Base-by-base conservation (phyloP, 2,329 filamentous ascomycete species). In the Sporothrix pseudoabietina region DNA sequence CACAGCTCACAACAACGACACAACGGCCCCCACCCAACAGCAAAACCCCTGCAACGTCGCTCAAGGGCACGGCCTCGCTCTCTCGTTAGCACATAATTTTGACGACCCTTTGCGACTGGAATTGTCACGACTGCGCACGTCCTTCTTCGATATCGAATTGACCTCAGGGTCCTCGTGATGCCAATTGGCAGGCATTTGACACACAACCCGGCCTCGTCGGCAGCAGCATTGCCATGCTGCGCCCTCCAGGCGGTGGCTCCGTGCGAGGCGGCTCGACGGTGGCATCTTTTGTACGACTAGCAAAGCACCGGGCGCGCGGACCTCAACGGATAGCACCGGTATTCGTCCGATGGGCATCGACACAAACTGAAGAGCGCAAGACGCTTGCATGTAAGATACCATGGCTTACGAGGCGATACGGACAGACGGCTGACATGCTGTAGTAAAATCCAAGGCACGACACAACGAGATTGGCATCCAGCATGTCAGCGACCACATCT, bases 401-500 rank as follows among this genome's bases (percentile, higher is more conserved):
- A 74, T 9, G 22, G 47, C 57, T 3, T 3, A 1, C 16, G 10
- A 10, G 5, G 30, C n/a, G 14, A 12, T 0, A 26, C 10, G 14
- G 32, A 41, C 12, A 19, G 44, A 6, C 9, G 7, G 3, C 72
- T 70, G 55, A 70, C 35, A 4, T 2, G 6, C 35, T 44, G 14
- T 75, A 86, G 84, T 87, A 41, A 79, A 82, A 0, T 87, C 88
- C 7, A 82, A 87, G 73, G 85, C 93, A 68, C 90, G 96, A 77
- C 93, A 92, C 84, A 99, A 97, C 82, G 92, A 97, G 77, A 94
- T 99, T 78, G 94, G 93, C 71, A 93, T 99, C 54, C 96, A 99
- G 83, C 95, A 98, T 79, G 85, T 99, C 77, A 98, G 94, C 85
- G 86, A 87, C 74, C 87, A 94, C 84, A 87, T 99, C 61, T 93